Evolutionary conservation across 768 basidiomycete species (phyloP).

Genomic region (Phlebiopsis gigantea): DNA sequence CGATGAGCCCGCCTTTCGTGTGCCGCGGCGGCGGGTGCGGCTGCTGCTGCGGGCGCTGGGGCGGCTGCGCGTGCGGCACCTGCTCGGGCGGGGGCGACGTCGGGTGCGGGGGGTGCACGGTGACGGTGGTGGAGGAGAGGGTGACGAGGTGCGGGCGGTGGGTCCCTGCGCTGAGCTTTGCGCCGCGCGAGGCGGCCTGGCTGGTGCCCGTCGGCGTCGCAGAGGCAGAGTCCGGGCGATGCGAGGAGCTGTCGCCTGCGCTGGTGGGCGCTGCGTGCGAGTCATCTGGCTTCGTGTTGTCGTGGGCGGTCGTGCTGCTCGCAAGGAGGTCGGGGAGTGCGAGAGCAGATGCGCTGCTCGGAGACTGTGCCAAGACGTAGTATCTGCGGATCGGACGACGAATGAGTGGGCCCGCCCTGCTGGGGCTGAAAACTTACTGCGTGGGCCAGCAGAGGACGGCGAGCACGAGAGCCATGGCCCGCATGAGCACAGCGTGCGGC

Average conservation of each 20-base stretch:
- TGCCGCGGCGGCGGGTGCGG: slow-evolving; percentile 4
- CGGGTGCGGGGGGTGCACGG: neutral
- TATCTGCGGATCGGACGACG: neutral
- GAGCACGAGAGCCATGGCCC: slow-evolving; percentile 1
- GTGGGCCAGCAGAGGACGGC: neutral
- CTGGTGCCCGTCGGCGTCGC: neutral
- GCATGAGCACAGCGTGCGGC: slow-evolving; percentile 2
- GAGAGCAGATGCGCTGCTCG: neutral
- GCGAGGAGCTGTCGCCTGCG: neutral
- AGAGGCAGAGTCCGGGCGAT: neutral
- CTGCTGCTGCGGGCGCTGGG: neutral
- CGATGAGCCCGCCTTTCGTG: slow-evolving; percentile 10
- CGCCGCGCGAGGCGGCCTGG: neutral
- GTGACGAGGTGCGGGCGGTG: neutral
- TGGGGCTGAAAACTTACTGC: neutral
- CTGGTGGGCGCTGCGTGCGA: neutral
- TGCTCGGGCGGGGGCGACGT: slow-evolving; percentile 1
- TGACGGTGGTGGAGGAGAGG: neutral
- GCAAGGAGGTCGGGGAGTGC: neutral
- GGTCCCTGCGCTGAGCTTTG: neutral
- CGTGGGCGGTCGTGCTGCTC: neutral
- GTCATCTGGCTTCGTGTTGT: neutral
- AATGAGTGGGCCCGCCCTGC: neutral
- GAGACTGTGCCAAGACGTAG: neutral
- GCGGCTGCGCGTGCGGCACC: neutral